Percentiles rank a stretch among this genome's conserved stretches.
These are phyloP conservation scores for Russula brevipes DNA, from an alignment of 768 basidiomycete species.

Conservation along the genomic window DNA sequence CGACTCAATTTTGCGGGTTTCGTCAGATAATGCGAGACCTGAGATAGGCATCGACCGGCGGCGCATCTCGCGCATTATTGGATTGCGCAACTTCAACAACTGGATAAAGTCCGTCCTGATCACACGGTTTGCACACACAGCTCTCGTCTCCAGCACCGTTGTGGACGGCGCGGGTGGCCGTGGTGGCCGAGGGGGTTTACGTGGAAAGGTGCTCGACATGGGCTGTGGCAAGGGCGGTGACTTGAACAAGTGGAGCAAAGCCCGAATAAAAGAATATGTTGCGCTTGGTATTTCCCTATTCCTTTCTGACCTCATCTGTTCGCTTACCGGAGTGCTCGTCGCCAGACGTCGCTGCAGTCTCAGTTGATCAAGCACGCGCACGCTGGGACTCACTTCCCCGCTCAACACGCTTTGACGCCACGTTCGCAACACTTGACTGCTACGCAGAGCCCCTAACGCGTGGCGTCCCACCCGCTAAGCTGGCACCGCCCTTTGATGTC, in stretches of 20 bases:
- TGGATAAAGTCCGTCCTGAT: conserved; percentile 99
- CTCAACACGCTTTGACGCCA: conserved; percentile 60
- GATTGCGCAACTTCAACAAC: conserved; percentile 97
- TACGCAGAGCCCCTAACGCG: conserved; percentile 68
- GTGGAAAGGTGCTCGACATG: conserved; percentile 87
- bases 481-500: conserved; percentile 77
- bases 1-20: neutral
- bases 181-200: conserved; percentile 31
- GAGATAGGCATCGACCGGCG: conserved; percentile 86
- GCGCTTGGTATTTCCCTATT: conserved; percentile 61
- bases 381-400: conserved; percentile 55
- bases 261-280: conserved; percentile 70
- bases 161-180: conserved; percentile 28
- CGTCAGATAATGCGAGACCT: conserved; percentile 83
- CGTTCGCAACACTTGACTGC: conserved; percentile 85
- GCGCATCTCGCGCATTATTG: conserved; percentile 88
- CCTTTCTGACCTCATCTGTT: neutral
- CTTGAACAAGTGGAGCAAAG: conserved; percentile 91
- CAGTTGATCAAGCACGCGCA: conserved; percentile 78
- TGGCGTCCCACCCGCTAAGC: conserved; percentile 56
- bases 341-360: conserved; percentile 83
- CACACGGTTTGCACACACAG: conserved; percentile 78
- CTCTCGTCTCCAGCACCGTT: conserved; percentile 34
- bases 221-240: conserved; percentile 99
- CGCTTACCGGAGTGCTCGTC: conserved; percentile 9